Conservation (phyloP, 495 filamentous ascomycete species). For the Neurospora tetrasperma region DNA sequence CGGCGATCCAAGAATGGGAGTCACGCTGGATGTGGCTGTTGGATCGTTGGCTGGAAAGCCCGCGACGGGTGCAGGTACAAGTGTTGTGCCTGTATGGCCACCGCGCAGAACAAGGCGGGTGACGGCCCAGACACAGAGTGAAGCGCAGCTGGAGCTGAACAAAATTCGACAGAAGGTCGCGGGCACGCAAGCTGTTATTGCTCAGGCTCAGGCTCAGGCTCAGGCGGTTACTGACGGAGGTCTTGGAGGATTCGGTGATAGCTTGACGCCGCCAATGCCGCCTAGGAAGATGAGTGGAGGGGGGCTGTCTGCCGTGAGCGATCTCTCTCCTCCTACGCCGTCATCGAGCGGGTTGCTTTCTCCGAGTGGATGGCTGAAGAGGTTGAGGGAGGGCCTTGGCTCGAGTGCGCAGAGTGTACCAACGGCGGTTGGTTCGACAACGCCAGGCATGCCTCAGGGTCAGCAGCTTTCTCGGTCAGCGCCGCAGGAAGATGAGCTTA, state of each 20-base stretch:
- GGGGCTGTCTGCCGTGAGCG: neutral
- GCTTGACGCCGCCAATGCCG: neutral
- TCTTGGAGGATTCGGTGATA: neutral
- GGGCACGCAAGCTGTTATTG: conserved; percentile 6
- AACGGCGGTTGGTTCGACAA: conserved; percentile 3
- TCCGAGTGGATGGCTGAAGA: neutral
- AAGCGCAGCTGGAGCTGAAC: conserved; percentile 29
- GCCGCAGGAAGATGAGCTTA: conserved; percentile 1
- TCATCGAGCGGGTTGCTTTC: neutral
- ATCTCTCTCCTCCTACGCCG: neutral
- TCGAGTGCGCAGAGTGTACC: neutral
- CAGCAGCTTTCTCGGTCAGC: neutral
- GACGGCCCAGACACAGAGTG: conserved; percentile 26
- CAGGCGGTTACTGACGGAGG: neutral
- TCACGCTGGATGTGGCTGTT: conserved; percentile 31
- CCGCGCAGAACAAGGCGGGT: conserved; percentile 19
- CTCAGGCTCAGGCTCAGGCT: neutral
- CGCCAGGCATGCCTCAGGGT: neutral
- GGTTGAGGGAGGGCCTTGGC: neutral
- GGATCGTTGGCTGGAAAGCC: conserved; percentile 18
- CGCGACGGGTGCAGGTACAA: neutral
- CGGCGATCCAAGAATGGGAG: conserved; percentile 36
- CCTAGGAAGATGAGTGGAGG: conserved; percentile 12
- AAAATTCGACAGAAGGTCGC: conserved; percentile 23
- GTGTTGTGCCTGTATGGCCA: neutral